These are phyloP conservation scores for Setaria italica DNA, from an alignment of 202 grass and related monocot genomes.

Conservation along the genomic window DNA sequence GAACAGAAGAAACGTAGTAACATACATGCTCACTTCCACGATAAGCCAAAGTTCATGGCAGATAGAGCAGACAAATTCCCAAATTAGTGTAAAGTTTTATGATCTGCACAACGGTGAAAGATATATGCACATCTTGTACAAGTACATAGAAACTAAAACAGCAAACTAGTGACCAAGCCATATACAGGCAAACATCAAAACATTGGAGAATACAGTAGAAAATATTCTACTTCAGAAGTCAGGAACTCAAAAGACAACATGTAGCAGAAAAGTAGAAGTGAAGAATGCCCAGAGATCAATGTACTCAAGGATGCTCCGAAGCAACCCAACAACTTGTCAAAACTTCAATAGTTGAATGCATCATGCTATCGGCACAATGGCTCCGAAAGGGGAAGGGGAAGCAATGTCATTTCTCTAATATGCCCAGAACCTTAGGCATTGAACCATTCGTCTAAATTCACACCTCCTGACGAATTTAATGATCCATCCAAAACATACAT, in stretches of 20 bases:
- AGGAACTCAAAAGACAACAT: not conserved
- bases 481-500: not conserved
- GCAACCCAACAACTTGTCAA: not conserved
- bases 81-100: conserved; percentile 17
- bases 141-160: not conserved
- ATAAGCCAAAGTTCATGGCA: not conserved
- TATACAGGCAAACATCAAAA: not conserved
- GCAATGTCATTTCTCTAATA: not conserved
- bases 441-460: not conserved
- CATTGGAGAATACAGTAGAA: not conserved
- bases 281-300: not conserved
- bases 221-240: not conserved
- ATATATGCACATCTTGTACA: not conserved
- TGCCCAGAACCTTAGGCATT: not conserved
- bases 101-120: not conserved
- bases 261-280: not conserved
- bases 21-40: not conserved
- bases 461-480: not conserved
- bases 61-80: not conserved
- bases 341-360: not conserved
- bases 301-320: not conserved
- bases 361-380: not conserved
- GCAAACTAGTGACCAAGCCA: not conserved
- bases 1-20: not conserved
- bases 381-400: not conserved